These are phyloP conservation scores for Biscutella auriculata DNA, from an alignment of 441 rosid genomes.

Conservation along the genomic window DNA sequence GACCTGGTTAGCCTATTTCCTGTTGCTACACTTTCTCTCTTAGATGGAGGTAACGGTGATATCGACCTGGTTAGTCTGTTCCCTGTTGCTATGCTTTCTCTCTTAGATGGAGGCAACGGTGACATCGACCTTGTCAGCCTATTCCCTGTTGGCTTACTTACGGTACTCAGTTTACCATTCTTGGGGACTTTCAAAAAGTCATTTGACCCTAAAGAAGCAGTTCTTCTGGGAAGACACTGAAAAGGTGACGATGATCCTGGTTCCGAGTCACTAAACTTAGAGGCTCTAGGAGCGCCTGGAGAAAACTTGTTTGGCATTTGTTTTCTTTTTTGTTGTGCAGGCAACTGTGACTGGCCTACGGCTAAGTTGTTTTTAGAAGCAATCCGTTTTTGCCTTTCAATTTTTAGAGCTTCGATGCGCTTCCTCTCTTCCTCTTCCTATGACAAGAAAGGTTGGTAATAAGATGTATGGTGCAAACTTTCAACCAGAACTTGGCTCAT, in stretches of 20 bases:
- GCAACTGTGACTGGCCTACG: conserved; percentile 33
- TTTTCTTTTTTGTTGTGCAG: conserved; percentile 41
- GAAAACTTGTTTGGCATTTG: conserved; percentile 50
- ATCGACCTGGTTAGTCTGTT: conserved; percentile 54
- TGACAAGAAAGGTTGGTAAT: conserved; percentile 1
- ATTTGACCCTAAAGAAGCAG: conserved; percentile 39
- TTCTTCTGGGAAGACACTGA: conserved; percentile 41
- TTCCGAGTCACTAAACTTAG: conserved; percentile 78
- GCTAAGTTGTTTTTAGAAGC: conserved; percentile 56
- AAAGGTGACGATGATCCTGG: conserved; percentile 71
- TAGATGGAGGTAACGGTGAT: conserved; percentile 64
- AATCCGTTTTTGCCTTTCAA: conserved; percentile 89
- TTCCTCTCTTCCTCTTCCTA: conserved; percentile 78
- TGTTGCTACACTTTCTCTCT: no score
- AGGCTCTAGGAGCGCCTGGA: conserved; percentile 50
- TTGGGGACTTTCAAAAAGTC: conserved; percentile 42
- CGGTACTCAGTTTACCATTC: conserved; percentile 41
- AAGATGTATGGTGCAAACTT: background rate
- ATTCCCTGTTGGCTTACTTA: conserved; percentile 42
- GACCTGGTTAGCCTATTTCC: no score
- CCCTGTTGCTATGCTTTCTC: conserved; percentile 41
- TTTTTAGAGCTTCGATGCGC: conserved; percentile 73
- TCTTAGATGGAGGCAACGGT: conserved; percentile 50
- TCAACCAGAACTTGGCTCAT: background rate
- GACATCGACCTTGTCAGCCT: conserved; percentile 57